Conservation (phyloP, 2,329 filamentous ascomycete genomes). For the Sporothrix pallida region DNA sequence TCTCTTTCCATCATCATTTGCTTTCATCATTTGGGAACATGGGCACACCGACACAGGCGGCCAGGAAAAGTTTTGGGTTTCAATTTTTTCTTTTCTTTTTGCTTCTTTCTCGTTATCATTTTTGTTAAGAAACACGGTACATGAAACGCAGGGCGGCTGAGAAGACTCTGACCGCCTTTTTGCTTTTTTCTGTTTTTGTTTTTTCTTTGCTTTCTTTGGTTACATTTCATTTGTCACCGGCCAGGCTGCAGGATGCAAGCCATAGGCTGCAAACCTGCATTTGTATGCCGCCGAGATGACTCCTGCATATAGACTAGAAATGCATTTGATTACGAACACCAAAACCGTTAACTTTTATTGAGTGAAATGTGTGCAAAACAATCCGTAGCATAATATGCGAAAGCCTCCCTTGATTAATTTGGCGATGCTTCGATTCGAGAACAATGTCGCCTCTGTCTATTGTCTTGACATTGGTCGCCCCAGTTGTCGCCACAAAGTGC, state of each 20-base stretch:
- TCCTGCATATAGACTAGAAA: conserved; percentile 23
- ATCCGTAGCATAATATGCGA: too few relatives aligned
- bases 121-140: not conserved
- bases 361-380: too few relatives aligned
- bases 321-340: not conserved
- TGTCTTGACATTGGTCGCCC: not conserved
- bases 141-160: not conserved
- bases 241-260: not conserved
- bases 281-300: not conserved
- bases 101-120: too few relatives aligned
- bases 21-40: not conserved
- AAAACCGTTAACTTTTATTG: too few relatives aligned
- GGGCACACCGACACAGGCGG: not conserved
- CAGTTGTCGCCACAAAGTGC: not conserved
- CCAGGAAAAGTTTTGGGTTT: not conserved
- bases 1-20: not conserved
- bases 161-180: conserved; percentile 20
- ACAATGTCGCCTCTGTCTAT: not conserved
- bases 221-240: conserved; percentile 11
- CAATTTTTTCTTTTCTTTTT: too few relatives aligned
- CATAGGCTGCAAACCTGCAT: not conserved
- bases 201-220: not conserved
- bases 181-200: not conserved
- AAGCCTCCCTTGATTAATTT: too few relatives aligned
- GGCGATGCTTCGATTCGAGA: not conserved